These are phyloP conservation scores for Lodderomyces elongisporus DNA, from an alignment of 1,139 yeast genomes.

Conservation along the genomic window DNA sequence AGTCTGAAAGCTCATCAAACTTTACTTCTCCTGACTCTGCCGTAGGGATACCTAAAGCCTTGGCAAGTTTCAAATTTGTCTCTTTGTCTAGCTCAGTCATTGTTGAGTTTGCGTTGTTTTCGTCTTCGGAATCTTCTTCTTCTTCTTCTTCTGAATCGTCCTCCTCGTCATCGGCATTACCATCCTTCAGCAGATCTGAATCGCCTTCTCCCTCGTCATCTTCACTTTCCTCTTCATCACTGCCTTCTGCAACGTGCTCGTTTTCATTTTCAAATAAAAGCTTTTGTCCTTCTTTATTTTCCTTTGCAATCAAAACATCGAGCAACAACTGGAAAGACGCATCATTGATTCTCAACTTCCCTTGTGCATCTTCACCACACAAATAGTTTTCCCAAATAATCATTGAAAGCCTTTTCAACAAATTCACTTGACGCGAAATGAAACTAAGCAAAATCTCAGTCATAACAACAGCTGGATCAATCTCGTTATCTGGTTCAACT, in stretches of 20 bases:
- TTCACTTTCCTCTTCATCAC: conserved; percentile 23
- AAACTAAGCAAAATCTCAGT: conserved; percentile 78
- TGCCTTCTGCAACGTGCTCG: conserved; percentile 22
- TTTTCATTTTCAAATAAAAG: conserved; percentile 65
- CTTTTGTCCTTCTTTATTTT: conserved; percentile 77
- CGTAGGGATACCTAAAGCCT: conserved; percentile 69
- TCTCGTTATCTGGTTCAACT: conserved; percentile 15
- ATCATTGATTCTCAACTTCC: conserved; percentile 29
- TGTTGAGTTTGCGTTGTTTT: conserved; percentile 20
- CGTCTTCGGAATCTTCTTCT: conserved; percentile 16
- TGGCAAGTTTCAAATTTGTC: conserved; percentile 68
- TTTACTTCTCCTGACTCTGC: conserved; percentile 42
- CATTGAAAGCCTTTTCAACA: conserved; percentile 66
- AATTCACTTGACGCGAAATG: conserved; percentile 63
- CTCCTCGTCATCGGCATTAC: conserved; percentile 26
- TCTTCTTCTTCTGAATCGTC: conserved; percentile 26
- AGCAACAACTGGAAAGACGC: conserved; percentile 54
- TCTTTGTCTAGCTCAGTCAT: conserved; percentile 58
- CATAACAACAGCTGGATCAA: conserved; percentile 53
- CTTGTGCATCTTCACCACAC: conserved; percentile 27
- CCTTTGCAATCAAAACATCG: conserved; percentile 68
- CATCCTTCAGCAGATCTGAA: conserved; percentile 23
- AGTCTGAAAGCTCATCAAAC: conserved; percentile 32
- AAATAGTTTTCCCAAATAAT: conserved; percentile 68
- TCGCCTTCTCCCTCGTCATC: conserved; percentile 22